Conservation (phyloP, 805 yeast species). For the Tetrapisispora taiwanensis region DNA sequence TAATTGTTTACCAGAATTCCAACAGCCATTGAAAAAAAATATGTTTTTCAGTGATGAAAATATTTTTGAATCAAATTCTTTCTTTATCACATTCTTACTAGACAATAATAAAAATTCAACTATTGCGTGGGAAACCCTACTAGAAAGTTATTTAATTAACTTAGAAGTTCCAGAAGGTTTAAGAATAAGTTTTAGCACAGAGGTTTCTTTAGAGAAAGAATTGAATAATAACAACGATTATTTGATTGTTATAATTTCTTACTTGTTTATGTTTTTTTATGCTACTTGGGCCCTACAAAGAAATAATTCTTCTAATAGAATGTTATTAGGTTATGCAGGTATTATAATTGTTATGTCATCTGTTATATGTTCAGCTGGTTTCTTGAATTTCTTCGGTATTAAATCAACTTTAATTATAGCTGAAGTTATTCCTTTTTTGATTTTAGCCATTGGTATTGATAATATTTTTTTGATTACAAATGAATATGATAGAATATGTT, state of each 20-base stretch:
- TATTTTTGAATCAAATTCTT: slow-evolving; percentile 54
- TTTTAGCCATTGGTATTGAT: slow-evolving; percentile 93
- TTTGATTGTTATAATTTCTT: slow-evolving; percentile 60
- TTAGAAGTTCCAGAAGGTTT: slow-evolving; percentile 51
- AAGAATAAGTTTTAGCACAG: slow-evolving; percentile 66
- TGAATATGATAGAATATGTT: slow-evolving; percentile 52
- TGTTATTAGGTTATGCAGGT: slow-evolving; percentile 75
- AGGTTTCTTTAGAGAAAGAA: slow-evolving; percentile 75
- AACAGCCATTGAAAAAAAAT: slow-evolving; percentile 73
- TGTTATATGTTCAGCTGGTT: slow-evolving; percentile 72
- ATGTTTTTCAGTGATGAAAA: slow-evolving; percentile 56
- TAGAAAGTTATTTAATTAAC: slow-evolving; percentile 45
- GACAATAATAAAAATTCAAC: slow-evolving; percentile 42
- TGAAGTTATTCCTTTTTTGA: slow-evolving; percentile 89
- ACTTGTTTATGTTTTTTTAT: slow-evolving; percentile 76
- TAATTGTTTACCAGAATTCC: slow-evolving; percentile 79
- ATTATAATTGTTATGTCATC: slow-evolving; percentile 72
- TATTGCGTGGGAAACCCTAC: slow-evolving; percentile 55
- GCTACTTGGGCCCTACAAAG: slow-evolving; percentile 63
- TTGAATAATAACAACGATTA: slow-evolving; percentile 73
- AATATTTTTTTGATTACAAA: slow-evolving; percentile 81
- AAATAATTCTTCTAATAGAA: slow-evolving; percentile 40
- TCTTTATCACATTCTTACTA: slow-evolving; percentile 64
- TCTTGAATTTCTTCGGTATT: slow-evolving; percentile 64
- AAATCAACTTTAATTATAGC: slow-evolving; percentile 89